Base-by-base conservation (phyloP, 2,329 filamentous ascomycete species). In the Ophiosphaerella herpotricha region DNA sequence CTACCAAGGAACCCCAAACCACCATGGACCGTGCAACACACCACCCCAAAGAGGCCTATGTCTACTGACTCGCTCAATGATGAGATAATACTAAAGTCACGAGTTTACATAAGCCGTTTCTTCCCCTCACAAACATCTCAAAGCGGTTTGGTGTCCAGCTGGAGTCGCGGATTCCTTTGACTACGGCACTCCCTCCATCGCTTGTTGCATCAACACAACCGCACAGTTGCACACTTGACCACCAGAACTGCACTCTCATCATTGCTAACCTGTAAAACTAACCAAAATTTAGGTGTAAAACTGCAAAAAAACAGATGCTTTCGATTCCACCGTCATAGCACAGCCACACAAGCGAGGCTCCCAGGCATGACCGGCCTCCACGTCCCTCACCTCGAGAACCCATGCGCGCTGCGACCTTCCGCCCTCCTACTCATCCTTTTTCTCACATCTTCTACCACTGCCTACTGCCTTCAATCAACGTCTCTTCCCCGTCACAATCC, bases 311-410 rank as follows among this genome's bases (percentile, higher is more conserved):
- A 39, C 46, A 50, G 45, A 63, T 63, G 58, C 41, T 41, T 44
- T 55, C 58, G 46, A 55, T 43, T 52, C 47, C 53, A 50, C 43
- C 50, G 57, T 55, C 46, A 58, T 59, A 40, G 55, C 66, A 63
- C 62, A 67, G 66, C 65, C 63, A 66, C 64, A 58, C 43, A 54
- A 47, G 48, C 50, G 58, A 60, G 54, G 57, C 50, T 58, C 52
- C 58, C 57, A 55, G 55, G 63, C 58, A 62, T 63, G 41, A 58
- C 54, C 63, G 60, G 60, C 65, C 55, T 58, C 58, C 51, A 38
- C 52, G 40, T 44, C 53, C 53, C 48, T 48, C 54, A 44, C 37
- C 48, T 46, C 29, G 48, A 52, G 50, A 56, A 49, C 33, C 55
- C 52, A 47, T 49, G 26, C 50, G 48, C 43, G 26, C 48, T 33